Evolutionary conservation across 257 asterid species (phyloP).

Genomic region (Gentiana macrophylla): DNA sequence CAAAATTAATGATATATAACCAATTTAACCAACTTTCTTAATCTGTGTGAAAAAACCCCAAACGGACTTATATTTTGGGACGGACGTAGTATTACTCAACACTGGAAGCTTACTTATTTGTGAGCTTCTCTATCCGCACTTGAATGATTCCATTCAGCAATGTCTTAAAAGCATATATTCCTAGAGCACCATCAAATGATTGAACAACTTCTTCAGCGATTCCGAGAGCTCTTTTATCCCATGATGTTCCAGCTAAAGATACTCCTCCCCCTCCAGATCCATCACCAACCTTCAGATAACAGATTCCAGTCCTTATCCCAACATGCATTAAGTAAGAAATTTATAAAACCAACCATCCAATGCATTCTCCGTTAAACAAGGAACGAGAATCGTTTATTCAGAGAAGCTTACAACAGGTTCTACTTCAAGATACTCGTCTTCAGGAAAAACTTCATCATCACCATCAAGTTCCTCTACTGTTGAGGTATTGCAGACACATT

Average conservation of each 20-base stretch:
- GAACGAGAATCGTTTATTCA: background rate
- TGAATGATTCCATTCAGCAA: constrained; percentile 46
- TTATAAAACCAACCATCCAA: too few relatives aligned
- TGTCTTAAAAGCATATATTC: constrained; percentile 82
- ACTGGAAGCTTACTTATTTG: constrained; percentile 53
- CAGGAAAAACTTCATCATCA: constrained; percentile 43
- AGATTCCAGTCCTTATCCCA: background rate
- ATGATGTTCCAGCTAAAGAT: constrained; percentile 57
- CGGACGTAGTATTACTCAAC: too few relatives aligned
- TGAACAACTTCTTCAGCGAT: constrained; percentile 69
- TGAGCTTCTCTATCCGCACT: constrained; percentile 79
- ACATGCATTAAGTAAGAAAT: too few relatives aligned
- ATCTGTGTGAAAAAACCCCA: too few relatives aligned
- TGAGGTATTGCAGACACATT: background rate
- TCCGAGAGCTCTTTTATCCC: constrained; percentile 67
- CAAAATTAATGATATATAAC: too few relatives aligned
- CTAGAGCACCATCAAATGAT: constrained; percentile 70
- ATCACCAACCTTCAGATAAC: constrained; percentile 56
- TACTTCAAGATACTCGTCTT: constrained; percentile 56
- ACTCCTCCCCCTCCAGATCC: constrained; percentile 91
- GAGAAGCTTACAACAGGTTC: constrained; percentile 44
- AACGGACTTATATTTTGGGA: too few relatives aligned
- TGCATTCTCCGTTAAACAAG: background rate
- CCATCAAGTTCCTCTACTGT: constrained; percentile 35
- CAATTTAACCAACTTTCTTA: too few relatives aligned